phyloP scores from a whole-genome alignment of 2,329 filamentous ascomycete species.

The Fusarium longipes region DNA sequence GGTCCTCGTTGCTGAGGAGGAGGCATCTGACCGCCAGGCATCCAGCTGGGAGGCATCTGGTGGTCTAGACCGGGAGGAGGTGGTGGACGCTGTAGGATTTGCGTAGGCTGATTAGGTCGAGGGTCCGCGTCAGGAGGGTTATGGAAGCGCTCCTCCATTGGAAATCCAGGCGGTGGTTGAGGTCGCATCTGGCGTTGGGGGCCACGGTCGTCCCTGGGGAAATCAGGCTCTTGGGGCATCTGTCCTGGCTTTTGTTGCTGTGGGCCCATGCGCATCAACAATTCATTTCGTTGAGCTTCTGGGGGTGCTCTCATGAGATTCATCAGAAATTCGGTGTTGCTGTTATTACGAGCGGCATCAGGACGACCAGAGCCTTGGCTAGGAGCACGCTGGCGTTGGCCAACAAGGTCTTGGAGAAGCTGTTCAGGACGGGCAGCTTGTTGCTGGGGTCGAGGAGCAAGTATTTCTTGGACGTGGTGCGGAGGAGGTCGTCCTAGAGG shows the following conservation, averaged over 20 bases:
- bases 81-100: constrained; percentile 73
- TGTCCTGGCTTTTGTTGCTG: constrained; percentile 55
- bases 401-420: constrained; percentile 69
- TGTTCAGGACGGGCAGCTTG: constrained; percentile 68
- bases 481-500: constrained; percentile 55
- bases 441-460: constrained; percentile 62
- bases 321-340: constrained; percentile 86
- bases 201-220: constrained; percentile 50
- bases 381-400: constrained; percentile 66
- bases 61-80: constrained; percentile 70
- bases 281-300: constrained; percentile 64
- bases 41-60: constrained; percentile 68
- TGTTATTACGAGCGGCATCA: constrained; percentile 63
- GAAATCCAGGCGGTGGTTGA: constrained; percentile 62
- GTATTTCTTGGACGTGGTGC: constrained; percentile 63
- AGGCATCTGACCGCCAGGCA: constrained; percentile 60
- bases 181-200: constrained; percentile 57
- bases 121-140: constrained; percentile 58
- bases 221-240: constrained; percentile 58
- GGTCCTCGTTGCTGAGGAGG: constrained; percentile 57
- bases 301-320: constrained; percentile 75
- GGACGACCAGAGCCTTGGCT: constrained; percentile 62
- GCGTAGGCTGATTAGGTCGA: constrained; percentile 66
- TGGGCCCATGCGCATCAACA: constrained; percentile 61
- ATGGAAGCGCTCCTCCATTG: constrained; percentile 65